Base-by-base conservation (phyloP, 805 yeast species). In the Lipomyces lipofer region DNA sequence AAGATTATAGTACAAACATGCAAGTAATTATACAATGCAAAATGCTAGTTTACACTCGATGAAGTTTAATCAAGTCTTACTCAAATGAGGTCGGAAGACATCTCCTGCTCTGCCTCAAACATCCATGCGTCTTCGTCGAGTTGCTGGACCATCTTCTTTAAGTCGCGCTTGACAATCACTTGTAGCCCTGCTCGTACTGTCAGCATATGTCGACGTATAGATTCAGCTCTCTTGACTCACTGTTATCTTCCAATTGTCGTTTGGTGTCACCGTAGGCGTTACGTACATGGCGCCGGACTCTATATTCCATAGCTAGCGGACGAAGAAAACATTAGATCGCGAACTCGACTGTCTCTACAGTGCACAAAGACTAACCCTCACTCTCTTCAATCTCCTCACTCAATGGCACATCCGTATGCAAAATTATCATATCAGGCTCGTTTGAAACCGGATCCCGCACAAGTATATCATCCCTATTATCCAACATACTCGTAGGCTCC, bases 41-140 rank as follows among this genome's bases (percentile, higher is more conserved):
- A n/a, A n/a, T n/a, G n/a, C n/a, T n/a, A n/a, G n/a, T n/a, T n/a
- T n/a, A n/a, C n/a, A n/a, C n/a, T n/a, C n/a, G n/a, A n/a, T n/a
- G n/a, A n/a, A n/a, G n/a, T n/a, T n/a, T n/a, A n/a, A n/a, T n/a
- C n/a, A n/a, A n/a, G n/a, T n/a, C n/a, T n/a, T n/a, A n/a, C n/a
- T n/a, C n/a, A 48, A 8, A 25, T 19, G 28, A 48, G 35, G 27
- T 47, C 56, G 8, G 47, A 35, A 17, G 51, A 25, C 5, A 10
- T 28, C n/a, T 55, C 59, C 8, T 30, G n/a, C n/a, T 33, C 54
- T 5, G 46, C 25, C 25, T 52, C 52, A 38, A 58, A 58, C 29
- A 58, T 56, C 62, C 62, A 58, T n/a, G 40, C 47, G 38, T 58
- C 62, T 17, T 50, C 56, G 28, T 49, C 59, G 12, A 58, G 45